phyloP scores from a whole-genome alignment of 1,139 yeast species.

The Candida tropicalis region DNA sequence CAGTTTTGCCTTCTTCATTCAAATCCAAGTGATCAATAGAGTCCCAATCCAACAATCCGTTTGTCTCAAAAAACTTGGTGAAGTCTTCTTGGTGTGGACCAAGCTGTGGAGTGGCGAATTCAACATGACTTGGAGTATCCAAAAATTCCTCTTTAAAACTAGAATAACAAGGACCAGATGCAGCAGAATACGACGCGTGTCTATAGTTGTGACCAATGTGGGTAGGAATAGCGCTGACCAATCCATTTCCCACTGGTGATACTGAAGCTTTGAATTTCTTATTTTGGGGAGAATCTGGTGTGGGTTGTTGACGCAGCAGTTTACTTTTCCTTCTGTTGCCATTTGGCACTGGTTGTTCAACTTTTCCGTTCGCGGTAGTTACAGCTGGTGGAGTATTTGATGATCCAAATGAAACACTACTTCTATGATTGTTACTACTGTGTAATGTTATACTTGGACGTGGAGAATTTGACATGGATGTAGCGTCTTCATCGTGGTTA shows the following conservation, averaged over 20 bases:
- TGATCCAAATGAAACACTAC: slow-evolving; percentile 15
- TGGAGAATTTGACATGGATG: slow-evolving; percentile 14
- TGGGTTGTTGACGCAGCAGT: slow-evolving; percentile 10
- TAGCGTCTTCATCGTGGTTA: slow-evolving; percentile 8
- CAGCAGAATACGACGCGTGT: slow-evolving; percentile 83
- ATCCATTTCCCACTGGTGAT: slow-evolving; percentile 7
- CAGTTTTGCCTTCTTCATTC: slow-evolving; percentile 14
- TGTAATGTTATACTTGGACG: slow-evolving; percentile 17
- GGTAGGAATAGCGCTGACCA: slow-evolving; percentile 8
- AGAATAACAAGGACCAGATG: slow-evolving; percentile 71
- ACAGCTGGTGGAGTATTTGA: slow-evolving; percentile 1
- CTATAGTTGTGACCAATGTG: slow-evolving; percentile 29
- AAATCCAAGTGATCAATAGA: slow-evolving; percentile 35
- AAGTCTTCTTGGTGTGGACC: slow-evolving; percentile 30
- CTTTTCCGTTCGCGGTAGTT: background rate
- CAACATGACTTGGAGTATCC: slow-evolving; percentile 62
- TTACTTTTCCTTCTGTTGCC: background rate
- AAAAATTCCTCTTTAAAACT: slow-evolving; percentile 43
- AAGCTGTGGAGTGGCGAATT: slow-evolving; percentile 79
- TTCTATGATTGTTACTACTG: slow-evolving; percentile 14
- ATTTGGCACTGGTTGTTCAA: slow-evolving; percentile 6
- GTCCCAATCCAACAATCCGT: slow-evolving; percentile 40
- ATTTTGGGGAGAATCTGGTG: slow-evolving; percentile 14
- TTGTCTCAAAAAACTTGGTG: slow-evolving; percentile 22
- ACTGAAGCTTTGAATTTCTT: slow-evolving; percentile 13